A percentile compares a stretch with the other conserved stretches of the same genome.
These are phyloP conservation scores for Truncatella angustata DNA, from an alignment of 2,329 filamentous ascomycete genomes.

Conservation along the genomic window DNA sequence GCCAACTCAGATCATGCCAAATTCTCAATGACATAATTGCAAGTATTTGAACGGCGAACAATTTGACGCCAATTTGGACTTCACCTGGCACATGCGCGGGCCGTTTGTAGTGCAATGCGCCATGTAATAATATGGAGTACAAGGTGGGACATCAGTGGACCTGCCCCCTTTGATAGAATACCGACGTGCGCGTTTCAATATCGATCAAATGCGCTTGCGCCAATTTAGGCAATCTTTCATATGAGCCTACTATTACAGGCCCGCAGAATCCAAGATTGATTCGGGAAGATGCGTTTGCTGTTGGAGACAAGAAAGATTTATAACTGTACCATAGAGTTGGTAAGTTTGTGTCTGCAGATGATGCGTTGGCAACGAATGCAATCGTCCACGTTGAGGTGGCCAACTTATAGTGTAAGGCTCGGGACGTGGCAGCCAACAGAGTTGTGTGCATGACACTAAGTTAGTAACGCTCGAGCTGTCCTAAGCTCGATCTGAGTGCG, in stretches of 20 bases:
- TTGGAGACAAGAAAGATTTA: too few species aligned
- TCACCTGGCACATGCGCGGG: not conserved
- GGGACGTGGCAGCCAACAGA: not conserved
- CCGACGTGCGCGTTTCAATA: not conserved
- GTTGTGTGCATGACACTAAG: too few species aligned
- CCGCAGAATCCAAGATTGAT: too few species aligned
- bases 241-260: too few species aligned
- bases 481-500: not conserved
- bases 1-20: too few species aligned
- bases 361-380: not conserved
- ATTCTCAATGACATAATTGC: too few species aligned
- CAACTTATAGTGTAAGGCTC: not conserved
- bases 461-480: not conserved
- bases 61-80: too few species aligned
- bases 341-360: not conserved
- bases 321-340: too few species aligned
- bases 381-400: constrained; percentile 1
- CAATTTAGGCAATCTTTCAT: not conserved
- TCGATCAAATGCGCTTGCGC: not conserved
- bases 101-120: constrained; percentile 2
- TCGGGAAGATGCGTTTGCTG: too few species aligned
- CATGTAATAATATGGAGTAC: not conserved
- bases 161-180: not conserved
- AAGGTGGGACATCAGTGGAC: not conserved
- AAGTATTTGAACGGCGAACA: too few species aligned